Evolutionary conservation across 768 basidiomycete species (phyloP).

Genomic region (Austroboletus eburneus): DNA sequence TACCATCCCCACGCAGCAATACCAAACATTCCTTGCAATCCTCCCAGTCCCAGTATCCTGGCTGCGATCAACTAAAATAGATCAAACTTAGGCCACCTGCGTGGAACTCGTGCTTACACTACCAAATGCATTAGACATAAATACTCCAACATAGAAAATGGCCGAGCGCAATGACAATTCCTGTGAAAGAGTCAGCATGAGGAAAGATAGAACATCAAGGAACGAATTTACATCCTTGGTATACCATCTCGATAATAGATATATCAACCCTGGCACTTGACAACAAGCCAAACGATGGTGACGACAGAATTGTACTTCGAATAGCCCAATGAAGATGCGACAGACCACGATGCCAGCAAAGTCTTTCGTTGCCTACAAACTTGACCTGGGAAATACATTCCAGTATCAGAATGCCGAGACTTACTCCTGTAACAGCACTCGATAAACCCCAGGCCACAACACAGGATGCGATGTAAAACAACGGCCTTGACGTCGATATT

Average conservation of each 20-base stretch:
- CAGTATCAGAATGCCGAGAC: not conserved
- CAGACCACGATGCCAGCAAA: conserved; percentile 53
- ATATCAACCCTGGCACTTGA: conserved; percentile 50
- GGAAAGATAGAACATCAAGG: not conserved
- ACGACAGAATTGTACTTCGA: conserved; percentile 45
- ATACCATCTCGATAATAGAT: conserved; percentile 51
- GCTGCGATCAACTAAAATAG: conserved; percentile 50
- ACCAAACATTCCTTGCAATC: conserved; percentile 65
- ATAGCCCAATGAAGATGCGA: conserved; percentile 59
- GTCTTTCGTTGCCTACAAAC: conserved; percentile 45
- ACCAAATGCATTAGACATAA: conserved; percentile 67
- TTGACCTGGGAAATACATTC: not conserved
- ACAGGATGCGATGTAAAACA: conserved; percentile 56
- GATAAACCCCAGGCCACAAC: conserved; percentile 62
- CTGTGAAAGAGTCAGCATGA: conserved; percentile 24
- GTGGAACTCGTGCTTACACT: conserved; percentile 37
- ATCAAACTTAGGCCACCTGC: not conserved
- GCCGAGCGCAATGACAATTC: conserved; percentile 65
- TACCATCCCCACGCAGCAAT: conserved; percentile 71
- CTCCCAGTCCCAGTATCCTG: too few species aligned
- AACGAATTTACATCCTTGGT: conserved; percentile 34
- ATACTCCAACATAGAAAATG: conserved; percentile 53
- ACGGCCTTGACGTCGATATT: conserved; percentile 40
- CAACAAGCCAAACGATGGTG: too few species aligned
- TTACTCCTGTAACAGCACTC: conserved; percentile 58